Evolutionary conservation across 768 basidiomycete genomes (phyloP).

Genomic region (Boletales sp.): DNA sequence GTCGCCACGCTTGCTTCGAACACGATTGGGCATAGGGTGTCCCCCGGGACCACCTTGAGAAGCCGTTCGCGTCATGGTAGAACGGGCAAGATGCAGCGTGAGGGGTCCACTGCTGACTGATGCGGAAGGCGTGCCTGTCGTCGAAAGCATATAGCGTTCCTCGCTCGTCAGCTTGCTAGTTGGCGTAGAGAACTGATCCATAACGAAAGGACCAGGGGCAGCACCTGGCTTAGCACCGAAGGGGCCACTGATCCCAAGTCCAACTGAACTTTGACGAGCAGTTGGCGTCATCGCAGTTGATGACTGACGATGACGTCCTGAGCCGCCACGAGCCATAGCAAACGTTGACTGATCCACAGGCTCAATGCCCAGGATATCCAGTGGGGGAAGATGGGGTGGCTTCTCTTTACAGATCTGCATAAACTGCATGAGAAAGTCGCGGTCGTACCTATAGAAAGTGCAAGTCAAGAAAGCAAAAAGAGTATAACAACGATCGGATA

Average conservation of each 20-base stretch:
- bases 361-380: slow-evolving; percentile 90
- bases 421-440: slow-evolving; percentile 96
- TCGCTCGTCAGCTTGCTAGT: slow-evolving; percentile 62
- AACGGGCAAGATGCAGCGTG: slow-evolving; percentile 48
- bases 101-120: slow-evolving; percentile 52
- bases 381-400: slow-evolving; percentile 82
- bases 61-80: slow-evolving; percentile 67
- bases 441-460: slow-evolving; percentile 72
- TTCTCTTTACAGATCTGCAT: slow-evolving; percentile 94
- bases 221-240: slow-evolving; percentile 31
- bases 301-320: slow-evolving; percentile 54
- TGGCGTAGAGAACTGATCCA: slow-evolving; percentile 65
- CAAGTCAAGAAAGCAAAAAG: slow-evolving; percentile 5
- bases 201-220: slow-evolving; percentile 37
- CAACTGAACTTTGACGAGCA: slow-evolving; percentile 47
- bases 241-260: slow-evolving; percentile 38
- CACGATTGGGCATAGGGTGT: slow-evolving; percentile 52
- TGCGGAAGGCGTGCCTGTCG: slow-evolving; percentile 43
- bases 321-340: slow-evolving; percentile 57
- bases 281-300: slow-evolving; percentile 41
- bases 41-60: slow-evolving; percentile 59
- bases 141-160: slow-evolving; percentile 55
- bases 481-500: slow-evolving; percentile 25
- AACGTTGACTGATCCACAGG: slow-evolving; percentile 56
- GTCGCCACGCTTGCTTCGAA: slow-evolving; percentile 81